Percentiles rank a stretch among this genome's conserved stretches.
Evolutionary conservation across 306 rosid genomes (phyloP).

Genomic region (Purshia tridentata): DNA sequence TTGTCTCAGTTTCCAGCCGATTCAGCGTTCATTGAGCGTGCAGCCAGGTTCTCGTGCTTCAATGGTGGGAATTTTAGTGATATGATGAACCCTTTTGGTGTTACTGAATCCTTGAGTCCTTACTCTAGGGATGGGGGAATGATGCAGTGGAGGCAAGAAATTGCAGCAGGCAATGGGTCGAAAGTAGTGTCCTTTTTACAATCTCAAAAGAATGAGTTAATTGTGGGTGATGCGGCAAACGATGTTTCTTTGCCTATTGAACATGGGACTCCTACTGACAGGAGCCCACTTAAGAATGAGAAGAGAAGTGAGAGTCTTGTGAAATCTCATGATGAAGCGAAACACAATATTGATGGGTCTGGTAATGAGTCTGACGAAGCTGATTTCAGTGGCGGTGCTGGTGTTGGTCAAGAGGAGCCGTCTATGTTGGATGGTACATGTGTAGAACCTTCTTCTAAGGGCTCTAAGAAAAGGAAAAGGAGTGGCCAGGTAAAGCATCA

Average conservation of each 20-base stretch:
- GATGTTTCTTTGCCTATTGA: slow-evolving; percentile 49
- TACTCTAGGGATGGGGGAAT: slow-evolving; percentile 41
- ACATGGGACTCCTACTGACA: slow-evolving; percentile 39
- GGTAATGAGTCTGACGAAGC: slow-evolving; percentile 69
- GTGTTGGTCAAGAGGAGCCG: slow-evolving; percentile 51
- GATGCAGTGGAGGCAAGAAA: slow-evolving; percentile 47
- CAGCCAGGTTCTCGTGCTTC: slow-evolving; percentile 85
- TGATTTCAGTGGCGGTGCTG: slow-evolving; percentile 55
- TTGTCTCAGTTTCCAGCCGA: slow-evolving; percentile 87
- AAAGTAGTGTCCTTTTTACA: slow-evolving; percentile 41
- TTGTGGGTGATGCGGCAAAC: slow-evolving; percentile 49
- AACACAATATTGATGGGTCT: slow-evolving; percentile 46
- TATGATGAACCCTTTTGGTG: slow-evolving; percentile 49
- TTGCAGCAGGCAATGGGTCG: slow-evolving; percentile 42
- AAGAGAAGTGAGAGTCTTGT: slow-evolving; percentile 47
- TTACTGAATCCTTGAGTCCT: slow-evolving; percentile 53
- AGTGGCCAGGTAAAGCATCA: slow-evolving; percentile 55
- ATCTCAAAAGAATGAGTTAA: slow-evolving; percentile 43
- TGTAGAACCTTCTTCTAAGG: slow-evolving; percentile 53
- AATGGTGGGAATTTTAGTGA: slow-evolving; percentile 60
- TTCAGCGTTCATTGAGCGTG: slow-evolving; percentile 86
- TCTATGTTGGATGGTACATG: slow-evolving; percentile 56
- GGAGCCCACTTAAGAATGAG: slow-evolving; percentile 55
- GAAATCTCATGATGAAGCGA: slow-evolving; percentile 63
- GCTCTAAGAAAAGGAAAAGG: slow-evolving; percentile 87